Percentiles rank a stretch among this genome's conserved stretches.
phyloP scores from a whole-genome alignment of 2,329 filamentous ascomycete species.

The Polychaeton citri region DNA sequence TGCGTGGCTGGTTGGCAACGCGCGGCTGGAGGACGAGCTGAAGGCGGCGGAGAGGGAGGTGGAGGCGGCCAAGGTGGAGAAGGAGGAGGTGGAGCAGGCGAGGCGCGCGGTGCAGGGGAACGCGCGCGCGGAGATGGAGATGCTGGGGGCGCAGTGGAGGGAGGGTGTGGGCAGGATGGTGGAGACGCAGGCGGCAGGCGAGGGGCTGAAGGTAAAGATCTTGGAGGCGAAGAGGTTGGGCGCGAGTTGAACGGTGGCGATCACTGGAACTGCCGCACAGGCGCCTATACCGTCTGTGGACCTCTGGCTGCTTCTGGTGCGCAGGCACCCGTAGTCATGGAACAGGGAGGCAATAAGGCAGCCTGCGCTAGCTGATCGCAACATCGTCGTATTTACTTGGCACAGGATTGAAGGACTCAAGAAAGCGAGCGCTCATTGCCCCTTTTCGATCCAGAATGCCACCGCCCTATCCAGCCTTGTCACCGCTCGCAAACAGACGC shows the following conservation, averaged over 20 bases:
- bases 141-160: slow-evolving; percentile 67
- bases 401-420: too few relatives aligned
- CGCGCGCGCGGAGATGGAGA: slow-evolving; percentile 57
- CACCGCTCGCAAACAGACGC: too few relatives aligned
- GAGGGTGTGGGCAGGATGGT: slow-evolving; percentile 64
- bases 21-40: slow-evolving; percentile 61
- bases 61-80: slow-evolving; percentile 49
- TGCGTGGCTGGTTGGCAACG: slow-evolving; percentile 79
- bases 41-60: slow-evolving; percentile 61
- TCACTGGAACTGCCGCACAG: too few relatives aligned
- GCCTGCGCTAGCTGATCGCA: too few relatives aligned
- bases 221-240: slow-evolving; percentile 45
- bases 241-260: slow-evolving; percentile 8
- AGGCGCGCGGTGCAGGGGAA: slow-evolving; percentile 58
- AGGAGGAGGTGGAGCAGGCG: slow-evolving; percentile 60
- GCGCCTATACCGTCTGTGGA: too few relatives aligned
- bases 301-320: too few relatives aligned
- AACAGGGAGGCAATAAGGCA: too few relatives aligned
- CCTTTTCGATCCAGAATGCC: too few relatives aligned
- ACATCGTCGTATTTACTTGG: too few relatives aligned
- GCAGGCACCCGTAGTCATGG: too few relatives aligned
- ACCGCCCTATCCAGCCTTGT: too few relatives aligned
- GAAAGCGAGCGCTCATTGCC: too few relatives aligned
- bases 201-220: slow-evolving; percentile 55
- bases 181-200: slow-evolving; percentile 75